These are phyloP conservation scores for Fomitopsis palustris DNA, from an alignment of 1,284 basidiomycete species.

Conservation along the genomic window DNA sequence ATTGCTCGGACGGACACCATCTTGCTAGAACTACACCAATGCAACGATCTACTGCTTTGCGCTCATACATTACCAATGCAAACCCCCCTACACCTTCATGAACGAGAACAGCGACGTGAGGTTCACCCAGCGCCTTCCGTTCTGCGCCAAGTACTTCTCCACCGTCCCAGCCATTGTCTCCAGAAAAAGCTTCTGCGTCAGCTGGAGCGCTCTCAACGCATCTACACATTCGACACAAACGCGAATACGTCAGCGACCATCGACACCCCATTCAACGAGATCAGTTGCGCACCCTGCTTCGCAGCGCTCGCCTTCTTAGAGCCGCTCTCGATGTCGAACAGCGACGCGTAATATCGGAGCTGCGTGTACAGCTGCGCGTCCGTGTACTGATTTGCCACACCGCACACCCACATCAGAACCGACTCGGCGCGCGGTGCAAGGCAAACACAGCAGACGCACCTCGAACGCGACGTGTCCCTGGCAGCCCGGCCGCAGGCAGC, in stretches of 20 bases:
- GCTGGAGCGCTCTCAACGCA: conserved; percentile 47
- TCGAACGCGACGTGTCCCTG: conserved; percentile 70
- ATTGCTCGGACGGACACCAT: neutral
- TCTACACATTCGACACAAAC: conserved; percentile 36
- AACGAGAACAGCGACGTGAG: conserved; percentile 75
- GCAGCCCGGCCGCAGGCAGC: conserved; percentile 73
- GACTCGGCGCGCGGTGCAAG: neutral
- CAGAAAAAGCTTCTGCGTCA: conserved; percentile 51
- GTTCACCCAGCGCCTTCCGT: conserved; percentile 85
- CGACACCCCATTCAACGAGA: neutral
- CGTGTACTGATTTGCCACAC: conserved; percentile 60
- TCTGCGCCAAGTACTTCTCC: conserved; percentile 77
- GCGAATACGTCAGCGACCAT: neutral
- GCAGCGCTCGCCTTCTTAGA: conserved; percentile 47
- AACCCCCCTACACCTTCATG: conserved; percentile 48
- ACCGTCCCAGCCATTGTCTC: conserved; percentile 52
- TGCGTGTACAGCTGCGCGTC: conserved; percentile 86
- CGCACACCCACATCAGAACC: conserved; percentile 1
- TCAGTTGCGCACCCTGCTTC: conserved; percentile 40
- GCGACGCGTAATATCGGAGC: conserved; percentile 72
- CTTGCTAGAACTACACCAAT: conserved; percentile 1
- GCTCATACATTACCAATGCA: neutral
- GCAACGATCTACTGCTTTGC: conserved; percentile 3
- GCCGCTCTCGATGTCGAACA: conserved; percentile 77
- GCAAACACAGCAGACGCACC: conserved; percentile 40